Evolutionary conservation across 2,329 filamentous ascomycete species (phyloP).

Genomic region (Colletotrichum sp.): DNA sequence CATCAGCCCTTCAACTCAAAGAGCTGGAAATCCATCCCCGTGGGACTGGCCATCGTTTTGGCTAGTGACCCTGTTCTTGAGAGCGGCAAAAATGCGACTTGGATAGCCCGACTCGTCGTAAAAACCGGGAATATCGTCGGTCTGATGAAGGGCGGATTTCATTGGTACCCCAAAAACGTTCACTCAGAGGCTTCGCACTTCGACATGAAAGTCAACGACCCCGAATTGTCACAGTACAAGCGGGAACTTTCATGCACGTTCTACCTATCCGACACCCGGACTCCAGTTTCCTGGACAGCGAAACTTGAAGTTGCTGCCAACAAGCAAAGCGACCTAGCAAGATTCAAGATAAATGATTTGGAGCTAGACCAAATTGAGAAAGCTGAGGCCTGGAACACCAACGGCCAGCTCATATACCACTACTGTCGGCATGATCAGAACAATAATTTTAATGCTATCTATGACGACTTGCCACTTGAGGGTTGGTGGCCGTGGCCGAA

Average conservation of each 20-base stretch:
- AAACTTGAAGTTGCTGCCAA: neutral
- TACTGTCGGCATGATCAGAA: neutral
- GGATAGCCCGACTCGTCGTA: neutral
- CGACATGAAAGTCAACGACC: neutral
- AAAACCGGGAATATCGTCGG: neutral
- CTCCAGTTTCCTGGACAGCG: neutral
- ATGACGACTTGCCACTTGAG: neutral
- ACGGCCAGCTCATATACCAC: neutral
- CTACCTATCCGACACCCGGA: neutral
- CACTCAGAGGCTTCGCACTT: neutral
- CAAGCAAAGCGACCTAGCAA: neutral
- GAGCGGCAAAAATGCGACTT: neutral
- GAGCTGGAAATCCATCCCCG: neutral
- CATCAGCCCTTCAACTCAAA: neutral
- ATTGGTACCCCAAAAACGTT: neutral
- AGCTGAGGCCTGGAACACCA: neutral
- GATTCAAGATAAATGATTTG: neutral
- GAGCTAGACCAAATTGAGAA: neutral
- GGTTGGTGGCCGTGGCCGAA: conserved; percentile 19
- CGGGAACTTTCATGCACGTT: rapidly evolving
- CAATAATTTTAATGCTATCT: neutral
- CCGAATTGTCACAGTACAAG: rapidly evolving
- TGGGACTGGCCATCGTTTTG: neutral
- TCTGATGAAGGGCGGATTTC: neutral
- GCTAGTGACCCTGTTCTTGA: neutral